A percentile compares a stretch with the other conserved stretches of the same genome.
These are phyloP conservation scores for Aspergillus sp. DNA, from an alignment of 2,329 filamentous ascomycete genomes.

Conservation along the genomic window DNA sequence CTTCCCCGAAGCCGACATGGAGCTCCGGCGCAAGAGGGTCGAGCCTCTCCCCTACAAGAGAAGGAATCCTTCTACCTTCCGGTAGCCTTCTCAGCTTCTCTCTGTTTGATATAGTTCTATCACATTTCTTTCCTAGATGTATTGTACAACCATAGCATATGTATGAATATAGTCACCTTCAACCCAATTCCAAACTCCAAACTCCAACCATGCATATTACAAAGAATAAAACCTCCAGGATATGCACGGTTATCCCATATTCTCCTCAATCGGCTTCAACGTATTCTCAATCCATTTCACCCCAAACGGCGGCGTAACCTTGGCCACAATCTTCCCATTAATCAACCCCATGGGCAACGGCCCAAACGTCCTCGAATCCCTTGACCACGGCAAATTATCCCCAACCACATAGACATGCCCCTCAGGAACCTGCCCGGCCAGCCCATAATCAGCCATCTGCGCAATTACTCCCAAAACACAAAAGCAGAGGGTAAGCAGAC, in stretches of 20 bases:
- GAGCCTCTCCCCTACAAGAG: slow-evolving; percentile 69
- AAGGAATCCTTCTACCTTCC: slow-evolving; percentile 55
- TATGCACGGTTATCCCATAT: slow-evolving; percentile 9
- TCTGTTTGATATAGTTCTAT: slow-evolving; percentile 24
- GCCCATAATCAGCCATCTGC: slow-evolving; percentile 2
- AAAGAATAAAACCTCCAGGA: neutral
- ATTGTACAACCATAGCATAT: slow-evolving; percentile 49
- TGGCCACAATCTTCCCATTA: slow-evolving; percentile 76
- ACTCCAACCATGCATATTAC: slow-evolving; percentile 28
- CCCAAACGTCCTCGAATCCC: slow-evolving; percentile 86
- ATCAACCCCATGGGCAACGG: slow-evolving; percentile 85
- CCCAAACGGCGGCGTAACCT: slow-evolving; percentile 42
- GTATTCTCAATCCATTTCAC: slow-evolving; percentile 45
- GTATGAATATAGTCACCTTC: slow-evolving; percentile 42
- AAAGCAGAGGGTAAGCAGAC: slow-evolving; percentile 14
- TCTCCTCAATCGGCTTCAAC: slow-evolving; percentile 37
- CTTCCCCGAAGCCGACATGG: slow-evolving; percentile 76
- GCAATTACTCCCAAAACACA: neutral
- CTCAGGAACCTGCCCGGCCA: slow-evolving; percentile 69
- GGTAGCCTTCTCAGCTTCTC: slow-evolving; percentile 33
- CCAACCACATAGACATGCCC: slow-evolving; percentile 92
- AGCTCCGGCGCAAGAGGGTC: slow-evolving; percentile 81
- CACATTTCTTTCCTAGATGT: slow-evolving; percentile 37
- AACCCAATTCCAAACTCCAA: slow-evolving; percentile 32
- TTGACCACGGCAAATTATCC: slow-evolving; percentile 81